Conservation (phyloP, 2,329 filamentous ascomycete genomes). For the Fusarium sp. region DNA sequence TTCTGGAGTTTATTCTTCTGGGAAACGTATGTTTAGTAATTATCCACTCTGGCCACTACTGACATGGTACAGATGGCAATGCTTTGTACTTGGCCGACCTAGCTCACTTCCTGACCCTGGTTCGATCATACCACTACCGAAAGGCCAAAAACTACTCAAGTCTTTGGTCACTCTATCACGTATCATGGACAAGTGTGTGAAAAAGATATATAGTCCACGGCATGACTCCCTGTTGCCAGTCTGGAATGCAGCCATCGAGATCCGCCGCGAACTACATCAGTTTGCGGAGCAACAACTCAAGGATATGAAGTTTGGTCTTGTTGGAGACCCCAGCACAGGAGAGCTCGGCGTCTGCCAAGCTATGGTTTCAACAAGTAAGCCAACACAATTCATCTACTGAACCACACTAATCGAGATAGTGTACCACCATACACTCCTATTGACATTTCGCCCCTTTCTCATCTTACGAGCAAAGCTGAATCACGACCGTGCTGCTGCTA, state of each 20-base stretch:
- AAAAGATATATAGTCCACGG: slow-evolving; percentile 52
- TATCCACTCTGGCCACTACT: not conserved
- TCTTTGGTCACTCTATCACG: slow-evolving; percentile 50
- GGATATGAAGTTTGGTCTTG: slow-evolving; percentile 47
- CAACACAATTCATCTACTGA: not conserved
- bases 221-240: slow-evolving; percentile 49
- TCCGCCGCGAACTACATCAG: slow-evolving; percentile 42
- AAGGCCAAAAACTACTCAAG: slow-evolving; percentile 50
- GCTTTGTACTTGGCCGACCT: slow-evolving; percentile 54
- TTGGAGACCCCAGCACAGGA: slow-evolving; percentile 48
- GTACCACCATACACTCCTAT: slow-evolving; percentile 53
- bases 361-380: slow-evolving; percentile 52
- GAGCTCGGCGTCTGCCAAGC: slow-evolving; percentile 52
- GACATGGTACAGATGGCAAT: slow-evolving; percentile 50
- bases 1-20: slow-evolving; percentile 52
- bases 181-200: slow-evolving; percentile 51
- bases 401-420: slow-evolving; percentile 41
- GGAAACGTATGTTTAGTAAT: slow-evolving; percentile 48
- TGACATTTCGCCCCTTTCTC: slow-evolving; percentile 56
- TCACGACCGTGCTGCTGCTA: slow-evolving; percentile 40
- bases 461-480: slow-evolving; percentile 54
- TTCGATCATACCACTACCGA: slow-evolving; percentile 47
- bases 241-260: slow-evolving; percentile 46
- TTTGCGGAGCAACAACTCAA: slow-evolving; percentile 44
- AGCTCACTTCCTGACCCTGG: slow-evolving; percentile 51